phyloP scores from a whole-genome alignment of 75 land plant genomes.

The Cryptomeria japonica region DNA sequence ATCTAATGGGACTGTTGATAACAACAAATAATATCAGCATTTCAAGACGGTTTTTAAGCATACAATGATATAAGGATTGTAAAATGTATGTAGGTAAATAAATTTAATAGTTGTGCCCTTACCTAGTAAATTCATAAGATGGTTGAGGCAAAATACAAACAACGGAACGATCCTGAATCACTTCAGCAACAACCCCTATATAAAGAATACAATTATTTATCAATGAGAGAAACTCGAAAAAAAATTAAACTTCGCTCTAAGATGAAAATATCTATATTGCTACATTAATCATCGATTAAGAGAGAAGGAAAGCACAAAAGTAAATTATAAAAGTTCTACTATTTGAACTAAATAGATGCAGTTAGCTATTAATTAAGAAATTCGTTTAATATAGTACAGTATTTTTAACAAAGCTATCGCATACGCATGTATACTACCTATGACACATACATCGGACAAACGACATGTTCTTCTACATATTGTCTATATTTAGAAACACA shows the following conservation, averaged over 20 bases:
- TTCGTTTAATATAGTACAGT: not conserved
- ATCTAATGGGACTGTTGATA: not conserved
- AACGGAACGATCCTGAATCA: constrained; percentile 43
- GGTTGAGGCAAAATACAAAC: constrained; percentile 68
- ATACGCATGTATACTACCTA: not conserved
- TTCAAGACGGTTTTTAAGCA: not conserved
- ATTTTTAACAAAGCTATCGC: not conserved
- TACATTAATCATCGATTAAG: not conserved
- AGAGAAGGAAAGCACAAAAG: not conserved
- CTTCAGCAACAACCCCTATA: constrained; percentile 35
- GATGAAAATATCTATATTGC: not conserved
- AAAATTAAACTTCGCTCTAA: not conserved
- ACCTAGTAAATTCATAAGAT: constrained; percentile 69
- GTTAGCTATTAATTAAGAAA: not conserved
- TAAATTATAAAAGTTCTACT: not conserved
- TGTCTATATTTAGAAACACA: no score
- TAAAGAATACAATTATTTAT: not conserved
- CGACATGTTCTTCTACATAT: not conserved
- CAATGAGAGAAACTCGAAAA: not conserved
- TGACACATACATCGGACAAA: not conserved
- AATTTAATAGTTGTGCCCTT: constrained; percentile 4
- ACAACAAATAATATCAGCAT: not conserved
- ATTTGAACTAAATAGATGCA: not conserved
- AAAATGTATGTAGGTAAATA: not conserved
- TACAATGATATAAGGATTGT: not conserved